Evolutionary conservation across 768 basidiomycete genomes (phyloP).

Genomic region (Coprinellus micaceus): DNA sequence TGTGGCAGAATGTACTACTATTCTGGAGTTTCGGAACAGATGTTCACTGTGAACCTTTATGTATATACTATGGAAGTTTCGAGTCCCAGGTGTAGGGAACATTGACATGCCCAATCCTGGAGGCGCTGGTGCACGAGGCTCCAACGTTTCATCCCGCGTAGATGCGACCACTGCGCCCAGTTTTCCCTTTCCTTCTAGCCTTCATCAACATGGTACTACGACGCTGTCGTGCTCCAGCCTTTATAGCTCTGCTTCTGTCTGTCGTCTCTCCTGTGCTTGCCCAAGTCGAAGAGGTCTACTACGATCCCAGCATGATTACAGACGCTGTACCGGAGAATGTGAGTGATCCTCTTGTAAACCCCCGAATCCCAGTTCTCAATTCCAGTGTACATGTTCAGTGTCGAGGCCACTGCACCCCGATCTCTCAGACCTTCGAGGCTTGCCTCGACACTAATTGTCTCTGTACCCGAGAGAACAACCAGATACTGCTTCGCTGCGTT

Average conservation of each 20-base stretch:
- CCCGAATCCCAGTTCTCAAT: background rate
- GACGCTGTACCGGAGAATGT: background rate
- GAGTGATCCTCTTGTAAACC: background rate
- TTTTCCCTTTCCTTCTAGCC: background rate
- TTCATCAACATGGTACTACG: background rate
- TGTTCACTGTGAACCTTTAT: too few species aligned
- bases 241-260: background rate
- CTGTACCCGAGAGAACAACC: background rate
- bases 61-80: too few species aligned
- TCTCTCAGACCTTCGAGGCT: background rate
- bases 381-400: background rate
- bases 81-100: too few species aligned
- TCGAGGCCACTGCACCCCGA: background rate
- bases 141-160: too few species aligned
- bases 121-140: too few species aligned
- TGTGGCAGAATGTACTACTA: too few species aligned
- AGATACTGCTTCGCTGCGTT: background rate
- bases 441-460: constrained; percentile 3
- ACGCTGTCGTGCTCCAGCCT: background rate
- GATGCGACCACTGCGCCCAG: too few species aligned
- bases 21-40: too few species aligned
- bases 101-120: too few species aligned
- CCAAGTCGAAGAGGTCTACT: background rate
- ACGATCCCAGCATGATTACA: background rate
- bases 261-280: background rate